phyloP scores from a whole-genome alignment of 164 flowering plant genomes.

The Aristolochia contorta region DNA sequence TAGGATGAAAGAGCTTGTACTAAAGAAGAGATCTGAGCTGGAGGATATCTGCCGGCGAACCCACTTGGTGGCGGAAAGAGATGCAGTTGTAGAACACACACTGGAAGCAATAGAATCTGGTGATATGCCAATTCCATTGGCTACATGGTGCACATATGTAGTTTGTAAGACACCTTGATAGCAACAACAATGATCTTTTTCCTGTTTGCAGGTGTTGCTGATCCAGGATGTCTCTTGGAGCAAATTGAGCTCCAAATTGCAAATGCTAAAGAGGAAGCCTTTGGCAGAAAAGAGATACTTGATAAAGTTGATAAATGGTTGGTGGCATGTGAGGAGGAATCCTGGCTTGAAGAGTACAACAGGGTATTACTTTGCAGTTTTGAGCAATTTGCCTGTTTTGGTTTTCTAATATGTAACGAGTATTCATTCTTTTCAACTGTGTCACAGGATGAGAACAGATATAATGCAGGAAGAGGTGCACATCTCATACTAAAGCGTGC shows the following conservation, averaged over 20 bases:
- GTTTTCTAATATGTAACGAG: not conserved
- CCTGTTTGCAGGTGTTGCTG: constrained; percentile 39
- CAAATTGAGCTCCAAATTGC: constrained; percentile 51
- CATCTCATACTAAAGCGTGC: constrained; percentile 72
- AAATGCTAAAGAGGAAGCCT: constrained; percentile 55
- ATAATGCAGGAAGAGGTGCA: constrained; percentile 70
- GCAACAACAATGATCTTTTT: not conserved
- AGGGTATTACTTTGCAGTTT: constrained; percentile 25
- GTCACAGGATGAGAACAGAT: constrained; percentile 65
- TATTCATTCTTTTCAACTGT: not conserved
- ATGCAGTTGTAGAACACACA: constrained; percentile 37
- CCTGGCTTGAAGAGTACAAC: constrained; percentile 81
- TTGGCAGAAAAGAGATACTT: constrained; percentile 62
- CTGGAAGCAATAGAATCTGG: constrained; percentile 78
- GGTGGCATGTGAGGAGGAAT: constrained; percentile 67
- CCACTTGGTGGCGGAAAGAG: constrained; percentile 57
- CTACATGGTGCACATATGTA: too few relatives aligned
- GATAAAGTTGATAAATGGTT: constrained; percentile 75
- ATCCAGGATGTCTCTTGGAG: constrained; percentile 38
- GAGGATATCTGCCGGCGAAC: constrained; percentile 71
- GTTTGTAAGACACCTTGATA: too few relatives aligned
- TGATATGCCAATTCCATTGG: constrained; percentile 1
- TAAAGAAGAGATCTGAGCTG: constrained; percentile 73
- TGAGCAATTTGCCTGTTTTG: not conserved
- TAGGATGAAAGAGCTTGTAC: constrained; percentile 91